Percentiles rank a stretch among this genome's conserved stretches.
Evolutionary conservation across 2,329 filamentous ascomycete genomes (phyloP).

Genomic region (Epichloe sibirici): DNA sequence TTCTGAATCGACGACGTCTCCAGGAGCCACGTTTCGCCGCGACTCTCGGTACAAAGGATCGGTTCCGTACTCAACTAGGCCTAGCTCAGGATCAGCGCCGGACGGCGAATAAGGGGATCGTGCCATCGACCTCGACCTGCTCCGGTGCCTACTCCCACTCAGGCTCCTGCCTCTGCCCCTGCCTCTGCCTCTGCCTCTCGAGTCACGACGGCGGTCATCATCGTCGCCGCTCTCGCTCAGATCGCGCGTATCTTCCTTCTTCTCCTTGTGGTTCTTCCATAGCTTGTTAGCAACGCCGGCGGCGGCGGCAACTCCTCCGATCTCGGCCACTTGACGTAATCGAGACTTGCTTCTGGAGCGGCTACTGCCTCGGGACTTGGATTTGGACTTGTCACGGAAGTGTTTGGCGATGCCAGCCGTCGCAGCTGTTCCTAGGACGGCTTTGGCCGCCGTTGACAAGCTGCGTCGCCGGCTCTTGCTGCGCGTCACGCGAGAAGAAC

Average conservation of each 20-base stretch:
- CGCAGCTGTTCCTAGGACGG: conserved; percentile 44
- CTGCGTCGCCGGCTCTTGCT: conserved; percentile 34
- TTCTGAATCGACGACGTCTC: conserved; percentile 36
- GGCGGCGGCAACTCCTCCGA: conserved; percentile 47
- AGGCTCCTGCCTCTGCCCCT: conserved; percentile 18
- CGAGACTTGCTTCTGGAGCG: conserved; percentile 33
- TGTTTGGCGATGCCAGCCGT: conserved; percentile 47
- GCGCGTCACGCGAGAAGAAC: conserved; percentile 26
- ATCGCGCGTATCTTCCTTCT: conserved; percentile 37
- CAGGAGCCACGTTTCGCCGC: conserved; percentile 19
- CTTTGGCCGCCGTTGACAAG: conserved; percentile 40
- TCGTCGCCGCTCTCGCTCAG: conserved; percentile 21
- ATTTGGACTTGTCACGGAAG: conserved; percentile 39
- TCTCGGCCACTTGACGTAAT: conserved; percentile 44
- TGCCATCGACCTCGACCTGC: conserved; percentile 40
- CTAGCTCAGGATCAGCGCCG: conserved; percentile 53
- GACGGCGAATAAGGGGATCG: conserved; percentile 37
- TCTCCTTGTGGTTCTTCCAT: conserved; percentile 48
- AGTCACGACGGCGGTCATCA: conserved; percentile 21
- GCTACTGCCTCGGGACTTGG: conserved; percentile 14
- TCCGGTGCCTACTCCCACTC: conserved; percentile 17
- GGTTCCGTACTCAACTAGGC: conserved; percentile 55
- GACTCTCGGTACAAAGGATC: conserved; percentile 38
- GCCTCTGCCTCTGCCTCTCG: conserved; percentile 15
- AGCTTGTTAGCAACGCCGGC: conserved; percentile 49